Evolutionary conservation across 2,329 filamentous ascomycete genomes (phyloP).

Genomic region (Clonostachys chloroleuca): DNA sequence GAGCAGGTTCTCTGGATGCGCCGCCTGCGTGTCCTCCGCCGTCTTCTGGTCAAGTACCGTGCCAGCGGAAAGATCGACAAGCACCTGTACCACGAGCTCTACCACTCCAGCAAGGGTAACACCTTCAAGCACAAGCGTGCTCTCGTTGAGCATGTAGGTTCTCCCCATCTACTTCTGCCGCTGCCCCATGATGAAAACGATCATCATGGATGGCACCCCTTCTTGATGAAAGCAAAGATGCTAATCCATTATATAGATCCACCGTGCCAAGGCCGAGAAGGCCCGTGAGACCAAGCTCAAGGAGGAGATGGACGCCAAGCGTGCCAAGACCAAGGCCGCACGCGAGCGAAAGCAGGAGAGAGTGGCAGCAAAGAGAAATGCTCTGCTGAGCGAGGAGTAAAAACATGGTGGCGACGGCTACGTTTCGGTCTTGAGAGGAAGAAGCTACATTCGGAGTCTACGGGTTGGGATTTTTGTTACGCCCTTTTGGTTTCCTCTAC

Average conservation of each 20-base stretch:
- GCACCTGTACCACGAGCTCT: slow-evolving; percentile 99
- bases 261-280: slow-evolving; percentile 99
- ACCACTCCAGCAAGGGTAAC: slow-evolving; percentile 99
- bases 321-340: slow-evolving; percentile 99
- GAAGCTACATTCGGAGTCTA: slow-evolving; percentile 56
- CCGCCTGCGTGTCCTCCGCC: slow-evolving; percentile 97
- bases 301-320: slow-evolving; percentile 99
- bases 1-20: slow-evolving; percentile 99
- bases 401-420: slow-evolving; percentile 40
- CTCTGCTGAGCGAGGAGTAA: slow-evolving; percentile 70
- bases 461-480: slow-evolving; percentile 49
- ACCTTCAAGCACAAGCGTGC: slow-evolving; percentile 99
- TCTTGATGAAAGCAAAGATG: slow-evolving; percentile 2
- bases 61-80: slow-evolving; percentile 99
- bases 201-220: not conserved
- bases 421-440: slow-evolving; percentile 43
- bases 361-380: slow-evolving; percentile 84
- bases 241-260: slow-evolving; percentile 62
- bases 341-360: slow-evolving; percentile 97
- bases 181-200: not conserved
- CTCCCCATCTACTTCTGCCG: not conserved
- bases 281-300: slow-evolving; percentile 90
- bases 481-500: slow-evolving; percentile 39
- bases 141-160: slow-evolving; percentile 98
- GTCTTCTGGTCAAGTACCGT: slow-evolving; percentile 99